These are phyloP conservation scores for Xerocomellus dryophilus DNA, from an alignment of 768 basidiomycete species.

Conservation along the genomic window DNA sequence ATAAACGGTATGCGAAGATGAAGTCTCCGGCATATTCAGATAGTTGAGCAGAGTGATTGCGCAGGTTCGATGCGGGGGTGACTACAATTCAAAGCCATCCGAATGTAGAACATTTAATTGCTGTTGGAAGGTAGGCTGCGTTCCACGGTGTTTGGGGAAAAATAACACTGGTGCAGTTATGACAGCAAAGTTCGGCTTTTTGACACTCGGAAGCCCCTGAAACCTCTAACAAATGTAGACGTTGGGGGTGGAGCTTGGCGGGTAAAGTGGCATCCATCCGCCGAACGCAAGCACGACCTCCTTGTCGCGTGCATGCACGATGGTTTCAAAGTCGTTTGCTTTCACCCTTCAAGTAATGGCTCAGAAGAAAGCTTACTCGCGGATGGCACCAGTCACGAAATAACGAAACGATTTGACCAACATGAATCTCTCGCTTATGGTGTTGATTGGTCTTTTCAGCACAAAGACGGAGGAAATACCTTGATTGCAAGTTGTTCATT, in stretches of 20 bases:
- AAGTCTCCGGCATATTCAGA: background rate
- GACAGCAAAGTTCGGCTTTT: slow-evolving; percentile 77
- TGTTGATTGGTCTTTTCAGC: slow-evolving; percentile 75
- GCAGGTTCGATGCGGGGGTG: slow-evolving; percentile 88
- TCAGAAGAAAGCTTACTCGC: background rate
- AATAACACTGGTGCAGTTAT: slow-evolving; percentile 54
- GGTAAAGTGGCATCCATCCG: slow-evolving; percentile 89
- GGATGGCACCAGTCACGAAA: slow-evolving; percentile 30
- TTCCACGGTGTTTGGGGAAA: background rate
- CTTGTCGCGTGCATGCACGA: slow-evolving; percentile 98
- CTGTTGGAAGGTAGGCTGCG: slow-evolving; percentile 77
- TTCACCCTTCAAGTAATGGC: slow-evolving; percentile 9
- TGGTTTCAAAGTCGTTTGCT: slow-evolving; percentile 78
- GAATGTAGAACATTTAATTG: slow-evolving; percentile 72
- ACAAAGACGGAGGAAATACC: slow-evolving; percentile 35
- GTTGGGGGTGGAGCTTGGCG: slow-evolving; percentile 95
- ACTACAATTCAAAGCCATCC: slow-evolving; percentile 88
- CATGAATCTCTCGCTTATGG: slow-evolving; percentile 90
- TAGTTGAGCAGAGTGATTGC: slow-evolving; percentile 1
- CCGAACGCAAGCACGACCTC: slow-evolving; percentile 63
- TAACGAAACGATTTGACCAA: slow-evolving; percentile 61
- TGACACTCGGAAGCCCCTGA: slow-evolving; percentile 67
- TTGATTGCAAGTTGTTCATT: slow-evolving; percentile 89
- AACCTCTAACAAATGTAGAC: slow-evolving; percentile 55
- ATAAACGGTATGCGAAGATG: slow-evolving; percentile 54